Percentiles rank a stretch among this genome's conserved stretches.
Evolutionary conservation across 176 grass and related monocot genomes (phyloP).

Genomic region (Luzula sylvatica): DNA sequence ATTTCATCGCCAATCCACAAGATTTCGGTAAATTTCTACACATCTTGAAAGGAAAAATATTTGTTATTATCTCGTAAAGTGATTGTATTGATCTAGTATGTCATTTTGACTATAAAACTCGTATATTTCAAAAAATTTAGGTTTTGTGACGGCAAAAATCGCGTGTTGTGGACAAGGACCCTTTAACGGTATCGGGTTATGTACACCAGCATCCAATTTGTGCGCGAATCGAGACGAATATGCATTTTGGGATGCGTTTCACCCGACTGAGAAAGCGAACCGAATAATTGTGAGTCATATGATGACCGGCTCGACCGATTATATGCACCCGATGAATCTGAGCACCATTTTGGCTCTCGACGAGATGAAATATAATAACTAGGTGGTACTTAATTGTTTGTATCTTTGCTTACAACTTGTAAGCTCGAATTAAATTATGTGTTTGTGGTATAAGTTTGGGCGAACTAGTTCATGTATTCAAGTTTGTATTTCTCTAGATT

Average conservation of each 20-base stretch:
- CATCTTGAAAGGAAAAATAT: not conserved
- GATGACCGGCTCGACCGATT: constrained; percentile 36
- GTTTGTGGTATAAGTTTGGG: not conserved
- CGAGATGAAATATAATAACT: constrained; percentile 12
- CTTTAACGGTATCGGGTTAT: constrained; percentile 70
- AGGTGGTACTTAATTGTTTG: constrained; percentile 3
- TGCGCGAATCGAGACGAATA: constrained; percentile 45
- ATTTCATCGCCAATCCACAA: constrained; percentile 61
- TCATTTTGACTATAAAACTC: too few species aligned
- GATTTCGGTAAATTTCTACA: constrained; percentile 32
- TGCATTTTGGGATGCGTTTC: constrained; percentile 96
- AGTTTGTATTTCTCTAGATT: constrained; percentile 2
- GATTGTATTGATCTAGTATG: too few species aligned
- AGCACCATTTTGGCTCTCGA: constrained; percentile 54
- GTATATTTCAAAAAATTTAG: constrained; percentile 13
- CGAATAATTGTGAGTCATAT: constrained; percentile 71
- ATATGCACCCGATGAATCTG: constrained; percentile 67
- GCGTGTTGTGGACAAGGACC: constrained; percentile 96
- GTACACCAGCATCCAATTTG: constrained; percentile 45
- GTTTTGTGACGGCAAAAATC: constrained; percentile 51
- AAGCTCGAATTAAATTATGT: not conserved
- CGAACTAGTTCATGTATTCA: constrained; percentile 4
- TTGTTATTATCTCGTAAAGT: too few species aligned
- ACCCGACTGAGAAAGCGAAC: constrained; percentile 79
- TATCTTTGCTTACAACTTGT: constrained; percentile 11